Evolutionary conservation across 2,329 filamentous ascomycete species (phyloP).

Genomic region (Exophiala sideris): DNA sequence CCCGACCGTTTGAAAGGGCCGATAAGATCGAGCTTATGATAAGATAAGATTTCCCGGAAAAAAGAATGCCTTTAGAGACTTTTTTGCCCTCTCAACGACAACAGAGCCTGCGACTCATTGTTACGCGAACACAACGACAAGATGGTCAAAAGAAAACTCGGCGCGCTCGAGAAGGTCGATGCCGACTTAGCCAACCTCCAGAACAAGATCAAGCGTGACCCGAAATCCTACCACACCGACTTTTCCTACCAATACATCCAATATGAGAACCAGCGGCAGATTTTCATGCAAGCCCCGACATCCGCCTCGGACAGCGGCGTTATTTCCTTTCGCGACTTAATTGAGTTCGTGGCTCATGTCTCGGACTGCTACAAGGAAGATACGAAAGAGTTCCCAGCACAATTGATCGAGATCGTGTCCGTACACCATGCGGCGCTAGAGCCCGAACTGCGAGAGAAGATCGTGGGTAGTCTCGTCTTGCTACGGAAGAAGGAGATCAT

Average conservation of each 20-base stretch:
- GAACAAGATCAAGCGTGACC: conserved; percentile 86
- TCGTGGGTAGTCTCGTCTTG: conserved; percentile 84
- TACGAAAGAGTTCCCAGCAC: conserved; percentile 71
- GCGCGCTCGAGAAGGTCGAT: conserved; percentile 91
- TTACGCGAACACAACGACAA: neutral
- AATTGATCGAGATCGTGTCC: conserved; percentile 76
- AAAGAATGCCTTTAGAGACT: too few species aligned
- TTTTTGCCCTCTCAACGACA: too few species aligned
- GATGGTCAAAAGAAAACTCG: conserved; percentile 86
- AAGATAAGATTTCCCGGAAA: too few species aligned
- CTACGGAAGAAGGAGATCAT: conserved; percentile 88
- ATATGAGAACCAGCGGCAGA: conserved; percentile 85
- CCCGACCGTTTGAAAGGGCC: too few species aligned
- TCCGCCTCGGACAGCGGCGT: conserved; percentile 69
- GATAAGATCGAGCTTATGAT: too few species aligned
- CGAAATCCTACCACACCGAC: conserved; percentile 84
- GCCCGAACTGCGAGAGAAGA: conserved; percentile 84
- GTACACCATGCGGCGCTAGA: conserved; percentile 80
- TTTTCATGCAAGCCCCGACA: conserved; percentile 80
- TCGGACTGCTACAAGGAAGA: conserved; percentile 88
- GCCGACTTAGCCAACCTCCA: conserved; percentile 86
- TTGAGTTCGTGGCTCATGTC: conserved; percentile 91
- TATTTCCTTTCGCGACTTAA: conserved; percentile 81
- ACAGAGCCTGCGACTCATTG: too few species aligned
- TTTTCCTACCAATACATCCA: conserved; percentile 85